Percentiles rank a stretch among this genome's conserved stretches.
phyloP scores from a whole-genome alignment of 1,139 yeast genomes.

The Debaryomyces nepalensis region DNA sequence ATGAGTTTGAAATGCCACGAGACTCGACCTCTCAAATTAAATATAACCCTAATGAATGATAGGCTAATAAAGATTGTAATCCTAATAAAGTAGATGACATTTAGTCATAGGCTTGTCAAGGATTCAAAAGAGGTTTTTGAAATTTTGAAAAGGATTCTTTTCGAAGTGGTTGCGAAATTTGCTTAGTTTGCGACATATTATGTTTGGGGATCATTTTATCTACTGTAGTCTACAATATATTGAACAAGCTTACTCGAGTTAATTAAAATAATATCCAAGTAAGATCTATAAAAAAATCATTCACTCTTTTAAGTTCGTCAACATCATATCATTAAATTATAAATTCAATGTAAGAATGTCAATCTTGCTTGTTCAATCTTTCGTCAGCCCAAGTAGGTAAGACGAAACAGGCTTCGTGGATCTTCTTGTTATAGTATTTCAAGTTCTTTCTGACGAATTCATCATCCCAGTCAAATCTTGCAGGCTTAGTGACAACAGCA shows the following conservation, averaged over 20 bases:
- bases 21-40: too few species aligned
- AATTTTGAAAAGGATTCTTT: not conserved
- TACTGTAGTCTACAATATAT: not conserved
- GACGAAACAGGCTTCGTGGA: slow-evolving; percentile 85
- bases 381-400: slow-evolving; percentile 84
- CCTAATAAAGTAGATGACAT: too few species aligned
- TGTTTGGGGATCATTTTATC: too few species aligned
- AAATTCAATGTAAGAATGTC: slow-evolving; percentile 5
- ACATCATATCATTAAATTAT: slow-evolving; percentile 10
- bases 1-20: too few species aligned
- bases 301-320: slow-evolving; percentile 1
- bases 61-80: too few species aligned
- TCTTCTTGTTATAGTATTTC: slow-evolving; percentile 77
- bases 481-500: slow-evolving; percentile 67
- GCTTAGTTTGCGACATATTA: slow-evolving; percentile 1
- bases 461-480: slow-evolving; percentile 62
- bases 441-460: slow-evolving; percentile 67
- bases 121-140: too few species aligned
- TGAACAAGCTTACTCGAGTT: not conserved
- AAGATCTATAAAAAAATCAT: slow-evolving; percentile 2
- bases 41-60: too few species aligned
- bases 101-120: too few species aligned
- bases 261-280: not conserved
- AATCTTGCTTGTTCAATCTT: slow-evolving; percentile 29
- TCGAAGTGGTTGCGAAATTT: slow-evolving; percentile 1